Conservation (phyloP, 495 filamentous ascomycete species). For the Echria macrotheca region DNA sequence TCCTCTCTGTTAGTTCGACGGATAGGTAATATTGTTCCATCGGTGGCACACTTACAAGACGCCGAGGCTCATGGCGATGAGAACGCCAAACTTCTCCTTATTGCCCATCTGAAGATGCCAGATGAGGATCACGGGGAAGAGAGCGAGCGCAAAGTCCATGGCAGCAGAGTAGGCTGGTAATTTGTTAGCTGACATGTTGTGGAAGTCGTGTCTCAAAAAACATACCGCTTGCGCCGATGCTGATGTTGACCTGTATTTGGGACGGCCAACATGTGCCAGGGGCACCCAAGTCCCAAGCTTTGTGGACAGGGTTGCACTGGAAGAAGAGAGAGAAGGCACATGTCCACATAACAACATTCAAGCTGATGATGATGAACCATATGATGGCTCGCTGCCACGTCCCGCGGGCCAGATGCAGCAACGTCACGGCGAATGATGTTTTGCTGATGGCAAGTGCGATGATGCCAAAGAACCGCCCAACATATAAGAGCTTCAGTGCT, state of each 20-base stretch:
- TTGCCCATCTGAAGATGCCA: slow-evolving; percentile 32
- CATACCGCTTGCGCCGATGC: slow-evolving; percentile 30
- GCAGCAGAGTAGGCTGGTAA: slow-evolving; percentile 30
- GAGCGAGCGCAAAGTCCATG: slow-evolving; percentile 33
- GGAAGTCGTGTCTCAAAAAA: neutral
- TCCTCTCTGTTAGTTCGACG: neutral
- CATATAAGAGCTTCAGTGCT: slow-evolving; percentile 10
- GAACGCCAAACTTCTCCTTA: slow-evolving; percentile 31
- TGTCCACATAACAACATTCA: slow-evolving; percentile 27
- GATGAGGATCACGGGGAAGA: slow-evolving; percentile 31
- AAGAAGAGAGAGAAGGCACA: slow-evolving; percentile 26
- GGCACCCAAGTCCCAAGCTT: slow-evolving; percentile 17
- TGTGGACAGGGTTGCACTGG: slow-evolving; percentile 28
- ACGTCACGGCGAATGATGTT: slow-evolving; percentile 31
- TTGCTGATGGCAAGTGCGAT: slow-evolving; percentile 25
- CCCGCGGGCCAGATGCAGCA: slow-evolving; percentile 25
- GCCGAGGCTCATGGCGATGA: slow-evolving; percentile 35
- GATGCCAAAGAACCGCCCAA: slow-evolving; percentile 16
- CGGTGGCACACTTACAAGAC: slow-evolving; percentile 25
- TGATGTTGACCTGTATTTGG: slow-evolving; percentile 23
- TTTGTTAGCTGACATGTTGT: neutral
- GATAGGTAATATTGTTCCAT: neutral
- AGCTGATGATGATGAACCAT: slow-evolving; percentile 22
- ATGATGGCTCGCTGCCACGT: slow-evolving; percentile 24
- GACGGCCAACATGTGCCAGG: slow-evolving; percentile 28